Conservation (phyloP, 306 rosid species). For the Prunus armeniaca region DNA sequence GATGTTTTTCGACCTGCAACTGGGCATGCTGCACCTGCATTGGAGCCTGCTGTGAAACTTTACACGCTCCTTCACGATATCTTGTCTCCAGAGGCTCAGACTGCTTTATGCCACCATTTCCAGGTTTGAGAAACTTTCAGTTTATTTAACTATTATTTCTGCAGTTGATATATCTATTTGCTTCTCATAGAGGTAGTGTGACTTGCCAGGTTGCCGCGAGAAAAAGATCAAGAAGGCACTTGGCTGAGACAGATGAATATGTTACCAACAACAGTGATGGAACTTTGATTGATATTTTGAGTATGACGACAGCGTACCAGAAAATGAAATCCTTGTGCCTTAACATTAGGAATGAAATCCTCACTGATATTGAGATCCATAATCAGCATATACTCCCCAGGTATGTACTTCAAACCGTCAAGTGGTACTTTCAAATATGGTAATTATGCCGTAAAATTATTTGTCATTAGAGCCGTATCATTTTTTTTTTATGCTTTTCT, state of each 20-base stretch:
- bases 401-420: slow-evolving; percentile 39
- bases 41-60: slow-evolving; percentile 91
- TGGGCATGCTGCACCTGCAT: slow-evolving; percentile 77
- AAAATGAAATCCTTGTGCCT: slow-evolving; percentile 79
- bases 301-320: slow-evolving; percentile 68
- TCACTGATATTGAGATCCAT: slow-evolving; percentile 84
- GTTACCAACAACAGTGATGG: slow-evolving; percentile 63
- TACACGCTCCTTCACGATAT: slow-evolving; percentile 89
- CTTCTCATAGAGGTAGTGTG: slow-evolving; percentile 24
- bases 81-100: slow-evolving; percentile 94
- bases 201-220: slow-evolving; percentile 79
- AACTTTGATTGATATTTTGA: slow-evolving; percentile 52
- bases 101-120: slow-evolving; percentile 84
- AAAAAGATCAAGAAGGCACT: slow-evolving; percentile 83
- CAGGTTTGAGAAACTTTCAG: slow-evolving; percentile 57
- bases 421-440: slow-evolving; percentile 4
- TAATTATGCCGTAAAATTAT: neutral
- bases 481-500: neutral
- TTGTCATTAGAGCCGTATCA: neutral
- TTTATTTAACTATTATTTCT: slow-evolving; percentile 22
- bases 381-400: slow-evolving; percentile 93
- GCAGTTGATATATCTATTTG: slow-evolving; percentile 9
- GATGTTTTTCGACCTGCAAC: slow-evolving; percentile 76
- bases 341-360: slow-evolving; percentile 72
- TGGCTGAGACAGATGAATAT: slow-evolving; percentile 92